Conservation (phyloP, 2,329 filamentous ascomycete species). For the Fusarium succisae region DNA sequence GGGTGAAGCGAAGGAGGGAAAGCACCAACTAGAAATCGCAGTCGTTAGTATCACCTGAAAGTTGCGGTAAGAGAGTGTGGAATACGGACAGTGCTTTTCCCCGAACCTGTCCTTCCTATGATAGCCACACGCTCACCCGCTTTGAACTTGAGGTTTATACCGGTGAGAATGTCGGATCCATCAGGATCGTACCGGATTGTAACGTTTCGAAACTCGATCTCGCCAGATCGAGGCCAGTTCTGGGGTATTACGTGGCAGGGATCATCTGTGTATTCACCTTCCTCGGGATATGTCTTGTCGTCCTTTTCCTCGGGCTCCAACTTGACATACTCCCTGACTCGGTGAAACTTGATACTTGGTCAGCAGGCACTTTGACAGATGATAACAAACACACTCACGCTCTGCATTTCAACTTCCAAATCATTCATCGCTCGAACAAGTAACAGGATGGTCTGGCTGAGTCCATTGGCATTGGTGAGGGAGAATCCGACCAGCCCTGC, state of each 20-base stretch:
- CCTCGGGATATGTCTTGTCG: constrained; percentile 51
- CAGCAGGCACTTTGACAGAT: constrained; percentile 6
- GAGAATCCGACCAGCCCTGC: constrained; percentile 67
- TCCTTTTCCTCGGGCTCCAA: constrained; percentile 55
- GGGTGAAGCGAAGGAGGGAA: constrained; percentile 64
- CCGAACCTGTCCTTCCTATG: constrained; percentile 82
- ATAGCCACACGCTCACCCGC: constrained; percentile 82
- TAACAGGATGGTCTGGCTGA: constrained; percentile 61
- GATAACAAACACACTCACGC: constrained; percentile 49
- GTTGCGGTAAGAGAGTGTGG: not conserved
- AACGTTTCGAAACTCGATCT: constrained; percentile 61
- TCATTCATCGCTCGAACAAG: constrained; percentile 65
- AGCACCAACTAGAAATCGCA: constrained; percentile 54
- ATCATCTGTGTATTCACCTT: constrained; percentile 54
- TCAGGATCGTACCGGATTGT: constrained; percentile 59
- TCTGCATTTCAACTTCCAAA: constrained; percentile 66
- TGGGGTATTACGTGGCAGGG: constrained; percentile 51
- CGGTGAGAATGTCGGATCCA: constrained; percentile 59
- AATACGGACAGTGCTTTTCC: constrained; percentile 77
- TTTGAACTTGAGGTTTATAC: constrained; percentile 60
- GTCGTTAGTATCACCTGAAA: constrained; percentile 6
- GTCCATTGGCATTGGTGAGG: constrained; percentile 63
- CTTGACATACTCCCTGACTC: constrained; percentile 59
- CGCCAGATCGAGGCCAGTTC: constrained; percentile 57
- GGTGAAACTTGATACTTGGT: constrained; percentile 52